Evolutionary conservation across 2,329 filamentous ascomycete genomes (phyloP).

Genomic region (Pseudocercospora fijiensis): DNA sequence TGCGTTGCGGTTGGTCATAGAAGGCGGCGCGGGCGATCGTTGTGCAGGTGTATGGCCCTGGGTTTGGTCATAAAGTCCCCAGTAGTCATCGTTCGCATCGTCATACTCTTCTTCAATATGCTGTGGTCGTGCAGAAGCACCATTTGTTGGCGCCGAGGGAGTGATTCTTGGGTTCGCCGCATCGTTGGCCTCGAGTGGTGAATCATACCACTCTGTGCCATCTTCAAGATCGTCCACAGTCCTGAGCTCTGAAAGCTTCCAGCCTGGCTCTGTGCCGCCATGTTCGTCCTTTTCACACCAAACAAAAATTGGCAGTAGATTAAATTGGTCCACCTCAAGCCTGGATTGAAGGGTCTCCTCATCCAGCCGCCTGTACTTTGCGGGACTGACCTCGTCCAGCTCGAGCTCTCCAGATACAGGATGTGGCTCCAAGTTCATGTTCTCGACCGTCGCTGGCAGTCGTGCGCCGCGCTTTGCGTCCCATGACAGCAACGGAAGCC

Average conservation of each 20-base stretch:
- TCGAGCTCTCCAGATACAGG: conserved; percentile 78
- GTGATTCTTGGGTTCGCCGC: conserved; percentile 13
- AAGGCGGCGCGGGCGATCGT: conserved; percentile 60
- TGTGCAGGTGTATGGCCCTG: conserved; percentile 62
- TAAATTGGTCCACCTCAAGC: conserved; percentile 61
- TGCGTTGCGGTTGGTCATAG: conserved; percentile 31
- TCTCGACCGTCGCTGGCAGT: conserved; percentile 61
- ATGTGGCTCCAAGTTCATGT: conserved; percentile 71
- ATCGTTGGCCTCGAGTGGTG: conserved; percentile 61
- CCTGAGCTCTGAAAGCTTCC: conserved; percentile 70
- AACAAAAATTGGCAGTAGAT: conserved; percentile 64
- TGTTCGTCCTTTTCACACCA: conserved; percentile 67
- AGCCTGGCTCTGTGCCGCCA: conserved; percentile 58
- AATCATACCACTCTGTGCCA: conserved; percentile 57
- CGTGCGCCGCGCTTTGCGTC: conserved; percentile 57
- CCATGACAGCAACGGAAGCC: conserved; percentile 73
- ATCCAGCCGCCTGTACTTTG: conserved; percentile 68
- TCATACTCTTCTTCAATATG: conserved; percentile 59
- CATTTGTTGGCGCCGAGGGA: conserved; percentile 22
- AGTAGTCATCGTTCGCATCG: conserved; percentile 67
- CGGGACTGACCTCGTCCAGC: conserved; percentile 63
- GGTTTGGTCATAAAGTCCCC: conserved; percentile 69
- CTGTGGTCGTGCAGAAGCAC: conserved; percentile 5
- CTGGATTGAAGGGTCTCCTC: conserved; percentile 71
- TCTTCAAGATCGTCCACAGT: conserved; percentile 58